Evolutionary conservation across 2,329 filamentous ascomycete genomes (phyloP).

Genomic region (Zymoseptoria brevis): DNA sequence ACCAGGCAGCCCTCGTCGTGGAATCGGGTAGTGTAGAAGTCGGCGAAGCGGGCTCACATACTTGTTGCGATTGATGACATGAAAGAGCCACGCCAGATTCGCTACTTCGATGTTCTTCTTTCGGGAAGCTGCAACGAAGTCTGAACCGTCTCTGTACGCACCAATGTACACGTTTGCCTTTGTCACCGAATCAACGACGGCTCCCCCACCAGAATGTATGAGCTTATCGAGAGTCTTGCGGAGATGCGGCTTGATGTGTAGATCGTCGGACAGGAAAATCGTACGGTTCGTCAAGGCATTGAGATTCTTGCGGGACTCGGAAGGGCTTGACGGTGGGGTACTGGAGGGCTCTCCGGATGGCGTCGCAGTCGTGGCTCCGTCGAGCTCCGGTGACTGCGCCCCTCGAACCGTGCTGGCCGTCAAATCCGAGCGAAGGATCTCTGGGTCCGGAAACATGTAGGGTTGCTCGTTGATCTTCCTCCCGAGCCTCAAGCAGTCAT

Average conservation of each 20-base stretch:
- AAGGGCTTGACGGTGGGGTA: constrained; percentile 34
- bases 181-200: constrained; percentile 55
- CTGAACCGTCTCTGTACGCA: constrained; percentile 70
- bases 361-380: constrained; percentile 55
- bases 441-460: constrained; percentile 77
- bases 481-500: constrained; percentile 89
- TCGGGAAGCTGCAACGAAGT: constrained; percentile 71
- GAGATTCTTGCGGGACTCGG: constrained; percentile 44
- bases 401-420: constrained; percentile 11
- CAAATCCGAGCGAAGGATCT: constrained; percentile 52
- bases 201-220: constrained; percentile 63
- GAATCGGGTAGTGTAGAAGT: constrained; percentile 82
- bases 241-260: constrained; percentile 62
- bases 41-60: constrained; percentile 81
- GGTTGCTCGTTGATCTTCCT: constrained; percentile 83
- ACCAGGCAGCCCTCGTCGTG: constrained; percentile 66
- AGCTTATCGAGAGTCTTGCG: constrained; percentile 60
- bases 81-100: constrained; percentile 88
- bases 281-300: constrained; percentile 69
- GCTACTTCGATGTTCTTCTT: constrained; percentile 62
- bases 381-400: constrained; percentile 42
- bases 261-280: constrained; percentile 69
- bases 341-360: constrained; percentile 31
- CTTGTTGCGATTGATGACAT: constrained; percentile 77
- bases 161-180: constrained; percentile 79